Evolutionary conservation across 176 grass and related monocot species (phyloP), one percentile per base, ranked within the genome.

Genomic region (Ampelocalamus luodianensis): DNA sequence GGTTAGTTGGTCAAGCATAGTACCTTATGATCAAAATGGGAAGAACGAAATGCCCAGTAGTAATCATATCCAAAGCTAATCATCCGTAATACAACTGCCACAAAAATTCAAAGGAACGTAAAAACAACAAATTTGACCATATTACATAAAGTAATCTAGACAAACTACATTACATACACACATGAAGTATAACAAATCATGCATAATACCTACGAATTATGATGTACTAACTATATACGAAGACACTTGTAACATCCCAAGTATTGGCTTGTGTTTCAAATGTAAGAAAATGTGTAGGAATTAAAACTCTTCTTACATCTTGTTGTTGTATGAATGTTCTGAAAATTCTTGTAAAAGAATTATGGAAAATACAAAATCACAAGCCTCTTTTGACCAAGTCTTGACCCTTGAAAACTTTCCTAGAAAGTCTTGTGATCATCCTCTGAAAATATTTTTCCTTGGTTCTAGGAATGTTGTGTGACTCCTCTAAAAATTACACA

Each of bases 61-160:
- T 98, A 96, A 79, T 98, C 93, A 68, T 93, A 98, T 92, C 93
- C 93, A 88, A 87, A 98, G 79, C 96, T 98, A 87, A 96, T 96
- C 82, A 98, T 98, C 10, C 93, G 88, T 72, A 98, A 72, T 79
- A 94, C 78, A 82, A 96, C 96, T 14, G 46, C 46, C 46, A 49
- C 13, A 45, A 13, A 81, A 80, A 84, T 80, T 36, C 42, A 51
- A 71, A 72, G 24, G 58, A 42, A 15, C 27, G 62, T 76, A 36
- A 76, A 76, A 53, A 75, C 26, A 77, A 50, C 8, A 46, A 51
- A 74, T 51, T 14, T 49, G 10, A 49, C 23, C 24, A 76, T 77
- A 82, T 55, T 69, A n/a, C 26, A 54, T 65, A 36, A 64, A 66
- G 37, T 32, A 88, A 44, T n/a, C n/a, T 44, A 83, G 23, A 78